These are phyloP conservation scores for Trebouxia sp. DNA, from an alignment of 139 green algal genomes.

Conservation along the genomic window DNA sequence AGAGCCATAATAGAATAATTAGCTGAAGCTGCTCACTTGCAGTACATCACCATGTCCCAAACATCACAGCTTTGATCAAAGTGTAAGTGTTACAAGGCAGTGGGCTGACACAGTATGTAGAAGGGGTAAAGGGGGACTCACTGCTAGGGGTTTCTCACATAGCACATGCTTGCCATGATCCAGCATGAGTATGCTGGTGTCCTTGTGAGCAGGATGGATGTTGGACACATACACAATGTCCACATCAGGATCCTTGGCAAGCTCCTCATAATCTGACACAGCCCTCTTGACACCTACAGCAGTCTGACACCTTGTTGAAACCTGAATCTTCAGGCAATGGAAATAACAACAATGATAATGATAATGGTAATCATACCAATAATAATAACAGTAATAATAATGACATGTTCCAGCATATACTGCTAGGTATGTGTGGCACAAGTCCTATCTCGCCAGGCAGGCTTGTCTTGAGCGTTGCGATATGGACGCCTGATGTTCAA, in stretches of 20 bases:
- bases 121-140: neutral
- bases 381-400: too few species aligned
- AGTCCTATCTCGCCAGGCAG: too few species aligned
- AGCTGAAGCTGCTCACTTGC: too few species aligned
- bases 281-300: conserved; percentile 15
- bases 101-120: neutral
- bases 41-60: too few species aligned
- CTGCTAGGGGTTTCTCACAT: conserved; percentile 65
- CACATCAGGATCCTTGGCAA: conserved; percentile 52
- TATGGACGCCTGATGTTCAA: too few species aligned
- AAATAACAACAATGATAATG: too few species aligned
- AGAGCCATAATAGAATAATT: too few species aligned
- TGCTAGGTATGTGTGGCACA: too few species aligned
- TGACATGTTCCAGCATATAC: too few species aligned
- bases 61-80: neutral
- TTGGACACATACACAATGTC: conserved; percentile 59
- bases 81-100: neutral
- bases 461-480: too few species aligned
- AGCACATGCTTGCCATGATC: conserved; percentile 63
- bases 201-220: conserved; percentile 25
- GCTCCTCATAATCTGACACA: conserved; percentile 54
- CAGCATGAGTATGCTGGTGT: conserved; percentile 35
- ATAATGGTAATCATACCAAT: too few species aligned
- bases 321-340: too few species aligned
- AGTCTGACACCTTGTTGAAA: neutral